phyloP scores from a whole-genome alignment of 441 rosid species.

The Populus hybrid region DNA sequence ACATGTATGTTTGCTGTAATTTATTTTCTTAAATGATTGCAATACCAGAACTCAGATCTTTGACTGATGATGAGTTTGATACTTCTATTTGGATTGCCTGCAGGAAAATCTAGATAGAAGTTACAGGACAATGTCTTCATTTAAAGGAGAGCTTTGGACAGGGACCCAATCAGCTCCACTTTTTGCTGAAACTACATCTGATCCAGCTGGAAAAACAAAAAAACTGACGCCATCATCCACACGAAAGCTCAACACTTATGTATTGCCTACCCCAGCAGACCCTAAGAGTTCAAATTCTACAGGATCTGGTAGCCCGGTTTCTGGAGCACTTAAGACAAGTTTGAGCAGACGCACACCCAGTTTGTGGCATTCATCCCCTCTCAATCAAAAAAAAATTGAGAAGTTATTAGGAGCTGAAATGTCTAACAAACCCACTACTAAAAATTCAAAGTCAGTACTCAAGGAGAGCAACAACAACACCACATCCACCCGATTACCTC shows the following conservation, averaged over 20 bases:
- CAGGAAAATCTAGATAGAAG: conserved; percentile 50
- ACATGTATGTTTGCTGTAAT: not conserved
- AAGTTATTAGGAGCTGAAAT: conserved; percentile 40
- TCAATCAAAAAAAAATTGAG: conserved; percentile 52
- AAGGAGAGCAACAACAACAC: conserved; percentile 57
- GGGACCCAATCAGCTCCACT: conserved; percentile 86
- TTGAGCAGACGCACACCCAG: conserved; percentile 40
- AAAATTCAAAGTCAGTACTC: conserved; percentile 36
- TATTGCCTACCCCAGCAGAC: conserved; percentile 82
- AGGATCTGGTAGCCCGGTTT: conserved; percentile 34
- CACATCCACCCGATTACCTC: conserved; percentile 49
- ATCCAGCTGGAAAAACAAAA: conserved; percentile 48
- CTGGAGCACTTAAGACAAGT: conserved; percentile 39
- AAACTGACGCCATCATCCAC: conserved; percentile 38
- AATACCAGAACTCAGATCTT: not conserved
- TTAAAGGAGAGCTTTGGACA: conserved; percentile 37
- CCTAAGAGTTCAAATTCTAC: conserved; percentile 46
- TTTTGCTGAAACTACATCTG: conserved; percentile 59
- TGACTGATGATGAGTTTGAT: not conserved
- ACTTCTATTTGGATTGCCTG: conserved; percentile 18
- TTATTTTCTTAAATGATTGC: conserved; percentile 6
- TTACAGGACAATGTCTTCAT: conserved; percentile 40
- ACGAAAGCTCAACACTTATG: conserved; percentile 53
- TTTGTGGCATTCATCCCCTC: conserved; percentile 71
- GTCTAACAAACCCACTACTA: conserved; percentile 29